Conservation (phyloP, 1,284 basidiomycete species). For the Malassezia vespertilionis region DNA sequence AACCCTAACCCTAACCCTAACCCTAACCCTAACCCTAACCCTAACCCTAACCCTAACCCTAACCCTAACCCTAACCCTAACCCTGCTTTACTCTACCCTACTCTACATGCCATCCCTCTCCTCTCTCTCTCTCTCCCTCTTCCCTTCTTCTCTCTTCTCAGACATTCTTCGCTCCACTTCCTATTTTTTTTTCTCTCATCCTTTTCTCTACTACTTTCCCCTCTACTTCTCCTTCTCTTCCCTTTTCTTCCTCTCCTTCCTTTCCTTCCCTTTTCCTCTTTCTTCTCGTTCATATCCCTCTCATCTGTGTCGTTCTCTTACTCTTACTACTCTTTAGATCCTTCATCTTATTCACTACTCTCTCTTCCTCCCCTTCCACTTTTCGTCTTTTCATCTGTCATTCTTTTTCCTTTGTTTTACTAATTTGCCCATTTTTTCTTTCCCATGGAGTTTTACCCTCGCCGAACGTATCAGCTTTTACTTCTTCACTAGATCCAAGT, state of each 20-base stretch:
- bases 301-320: no score
- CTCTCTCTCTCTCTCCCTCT: background rate
- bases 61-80: background rate
- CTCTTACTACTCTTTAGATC: background rate
- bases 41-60: background rate
- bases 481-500: no score
- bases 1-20: background rate
- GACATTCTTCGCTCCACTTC: no score
- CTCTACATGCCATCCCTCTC: background rate
- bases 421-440: no score
- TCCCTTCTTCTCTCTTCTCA: no score
- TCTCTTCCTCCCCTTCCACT: no score
- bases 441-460: background rate
- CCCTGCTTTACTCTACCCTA: background rate
- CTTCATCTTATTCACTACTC: no score
- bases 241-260: background rate
- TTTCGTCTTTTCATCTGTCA: no score
- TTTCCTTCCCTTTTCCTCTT: background rate
- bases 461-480: no score
- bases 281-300: background rate
- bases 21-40: slow-evolving; percentile 1
- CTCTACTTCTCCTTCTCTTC: background rate
- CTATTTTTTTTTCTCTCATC: background rate
- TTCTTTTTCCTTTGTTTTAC: no score
- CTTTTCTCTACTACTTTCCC: background rate